phyloP scores from a whole-genome alignment of 2,329 filamentous ascomycete species.

The Verticillium albo-atrum region DNA sequence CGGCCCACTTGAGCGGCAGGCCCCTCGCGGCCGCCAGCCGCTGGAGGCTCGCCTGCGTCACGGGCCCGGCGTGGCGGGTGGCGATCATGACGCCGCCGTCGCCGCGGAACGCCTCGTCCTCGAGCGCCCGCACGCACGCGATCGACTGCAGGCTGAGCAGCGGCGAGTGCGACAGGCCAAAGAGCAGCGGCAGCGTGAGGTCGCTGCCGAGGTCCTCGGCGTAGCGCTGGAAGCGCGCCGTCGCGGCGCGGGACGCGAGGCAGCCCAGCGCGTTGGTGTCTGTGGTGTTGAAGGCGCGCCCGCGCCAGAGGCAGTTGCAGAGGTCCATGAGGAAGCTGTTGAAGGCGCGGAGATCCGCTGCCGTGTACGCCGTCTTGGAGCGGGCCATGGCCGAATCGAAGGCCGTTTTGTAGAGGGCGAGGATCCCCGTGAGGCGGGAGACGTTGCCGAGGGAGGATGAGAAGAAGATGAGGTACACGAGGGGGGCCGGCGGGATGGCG shows the following conservation, averaged over 20 bases:
- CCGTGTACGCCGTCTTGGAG: constrained; percentile 44
- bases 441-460: constrained; percentile 56
- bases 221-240: constrained; percentile 42
- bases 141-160: constrained; percentile 52
- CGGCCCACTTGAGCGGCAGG: constrained; percentile 62
- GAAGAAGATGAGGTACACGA: constrained; percentile 71
- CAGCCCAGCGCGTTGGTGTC: constrained; percentile 62
- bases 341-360: constrained; percentile 62
- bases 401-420: constrained; percentile 68
- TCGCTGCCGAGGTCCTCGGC: constrained; percentile 41
- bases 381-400: constrained; percentile 61
- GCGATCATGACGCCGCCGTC: constrained; percentile 29
- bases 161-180: constrained; percentile 57
- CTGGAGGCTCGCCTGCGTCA: constrained; percentile 62
- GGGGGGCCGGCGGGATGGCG: constrained; percentile 59
- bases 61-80: constrained; percentile 59
- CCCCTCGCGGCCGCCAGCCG: constrained; percentile 63
- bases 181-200: constrained; percentile 43
- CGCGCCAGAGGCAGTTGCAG: constrained; percentile 79
- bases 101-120: constrained; percentile 47
- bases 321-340: constrained; percentile 85
- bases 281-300: constrained; percentile 60
- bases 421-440: constrained; percentile 64
- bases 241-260: constrained; percentile 38
- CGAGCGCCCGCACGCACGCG: constrained; percentile 48